Evolutionary conservation across 306 rosid genomes (phyloP).

Genomic region (Citrullus colocynthis): DNA sequence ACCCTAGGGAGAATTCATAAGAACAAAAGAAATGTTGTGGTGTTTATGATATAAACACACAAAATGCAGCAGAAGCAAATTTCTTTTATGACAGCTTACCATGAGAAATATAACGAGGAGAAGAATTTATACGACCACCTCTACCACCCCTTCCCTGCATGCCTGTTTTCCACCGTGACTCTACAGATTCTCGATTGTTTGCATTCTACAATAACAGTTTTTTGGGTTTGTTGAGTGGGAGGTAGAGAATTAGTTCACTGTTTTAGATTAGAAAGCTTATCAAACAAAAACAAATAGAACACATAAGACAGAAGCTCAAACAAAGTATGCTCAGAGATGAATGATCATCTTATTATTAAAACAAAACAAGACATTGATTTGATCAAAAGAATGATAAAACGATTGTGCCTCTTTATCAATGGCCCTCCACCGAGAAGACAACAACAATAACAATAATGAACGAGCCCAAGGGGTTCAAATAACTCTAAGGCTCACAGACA

Average conservation of each 20-base stretch:
- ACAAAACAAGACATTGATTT: not conserved
- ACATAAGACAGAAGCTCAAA: not conserved
- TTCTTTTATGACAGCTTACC: conserved; percentile 31
- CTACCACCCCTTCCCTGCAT: conserved; percentile 66
- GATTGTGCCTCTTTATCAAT: not conserved
- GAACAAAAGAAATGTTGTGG: not conserved
- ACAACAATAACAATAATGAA: not conserved
- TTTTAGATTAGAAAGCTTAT: not conserved
- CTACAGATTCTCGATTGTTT: conserved; percentile 61
- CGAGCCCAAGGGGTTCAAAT: not conserved
- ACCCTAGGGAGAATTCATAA: not conserved
- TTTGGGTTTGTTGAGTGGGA: not conserved
- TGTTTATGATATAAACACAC: not conserved
- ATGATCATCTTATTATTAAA: not conserved
- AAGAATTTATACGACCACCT: conserved; percentile 58
- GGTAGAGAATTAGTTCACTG: not conserved
- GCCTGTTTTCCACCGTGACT: conserved; percentile 64
- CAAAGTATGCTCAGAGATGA: not conserved
- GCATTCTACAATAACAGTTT: conserved; percentile 43
- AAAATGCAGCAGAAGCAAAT: conserved; percentile 1
- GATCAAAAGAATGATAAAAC: not conserved
- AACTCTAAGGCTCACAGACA: not conserved
- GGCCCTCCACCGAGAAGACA: not conserved
- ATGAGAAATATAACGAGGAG: conserved; percentile 41
- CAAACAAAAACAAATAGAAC: not conserved